Percentiles rank a stretch among this genome's conserved stretches.
Conservation (phyloP, 2,329 filamentous ascomycete species). For the Pseudogymnoascus sp. region DNA sequence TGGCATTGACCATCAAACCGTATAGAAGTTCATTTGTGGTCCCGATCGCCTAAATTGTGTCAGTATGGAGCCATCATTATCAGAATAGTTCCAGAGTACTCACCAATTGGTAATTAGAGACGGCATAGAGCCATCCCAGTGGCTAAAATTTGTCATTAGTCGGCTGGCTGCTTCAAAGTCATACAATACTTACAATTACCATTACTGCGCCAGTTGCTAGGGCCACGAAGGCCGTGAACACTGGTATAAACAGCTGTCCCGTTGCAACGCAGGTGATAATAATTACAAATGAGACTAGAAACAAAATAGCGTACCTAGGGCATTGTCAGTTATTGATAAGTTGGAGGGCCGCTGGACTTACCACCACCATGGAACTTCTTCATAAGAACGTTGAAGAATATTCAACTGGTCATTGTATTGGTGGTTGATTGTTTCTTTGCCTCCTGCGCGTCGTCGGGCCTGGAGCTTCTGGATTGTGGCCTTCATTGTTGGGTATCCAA, state of each 20-base stretch:
- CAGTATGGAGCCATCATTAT: neutral
- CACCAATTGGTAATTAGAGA: conserved; percentile 44
- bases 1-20: conserved; percentile 48
- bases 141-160: conserved; percentile 26
- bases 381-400: conserved; percentile 47
- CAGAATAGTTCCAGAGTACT: neutral
- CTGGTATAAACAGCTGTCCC: conserved; percentile 47
- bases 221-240: conserved; percentile 52
- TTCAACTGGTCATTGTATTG: conserved; percentile 53
- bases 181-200: conserved; percentile 31
- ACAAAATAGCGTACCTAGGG: conserved; percentile 31
- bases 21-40: conserved; percentile 53
- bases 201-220: conserved; percentile 45
- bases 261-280: conserved; percentile 44
- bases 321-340: neutral
- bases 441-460: conserved; percentile 27
- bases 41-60: conserved; percentile 39
- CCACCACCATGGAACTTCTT: conserved; percentile 53
- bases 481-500: conserved; percentile 42
- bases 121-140: conserved; percentile 50
- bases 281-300: conserved; percentile 39
- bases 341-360: conserved; percentile 26
- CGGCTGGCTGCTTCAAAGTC: neutral
- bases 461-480: conserved; percentile 37
- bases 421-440: conserved; percentile 37